Percentiles rank a stretch among this genome's conserved stretches.
Conservation (phyloP, 257 asterid genomes). For the Leonotis leonurus region DNA sequence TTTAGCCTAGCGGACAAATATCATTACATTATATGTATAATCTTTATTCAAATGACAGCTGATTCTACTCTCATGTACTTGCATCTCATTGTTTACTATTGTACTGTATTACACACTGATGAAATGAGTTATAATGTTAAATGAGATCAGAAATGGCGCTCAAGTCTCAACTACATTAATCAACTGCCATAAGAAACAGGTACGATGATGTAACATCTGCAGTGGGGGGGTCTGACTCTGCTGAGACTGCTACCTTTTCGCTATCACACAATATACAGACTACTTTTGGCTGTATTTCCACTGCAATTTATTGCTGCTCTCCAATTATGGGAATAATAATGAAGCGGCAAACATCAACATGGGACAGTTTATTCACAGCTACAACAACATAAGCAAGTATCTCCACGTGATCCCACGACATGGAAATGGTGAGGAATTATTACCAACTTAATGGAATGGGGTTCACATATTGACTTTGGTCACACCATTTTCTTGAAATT, state of each 20-base stretch:
- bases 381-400: not conserved
- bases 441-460: constrained; percentile 14
- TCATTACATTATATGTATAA: too few species aligned
- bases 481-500: not conserved
- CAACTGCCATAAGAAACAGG: constrained; percentile 23
- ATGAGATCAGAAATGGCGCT: too few species aligned
- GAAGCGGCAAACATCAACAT: constrained; percentile 1
- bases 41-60: not conserved
- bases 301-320: not conserved
- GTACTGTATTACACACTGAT: not conserved
- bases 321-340: constrained; percentile 13
- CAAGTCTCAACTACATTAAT: constrained; percentile 19
- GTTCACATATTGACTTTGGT: too few species aligned
- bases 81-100: too few species aligned
- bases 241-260: too few species aligned
- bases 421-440: constrained; percentile 8
- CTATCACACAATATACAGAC: not conserved
- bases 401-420: too few species aligned
- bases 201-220: too few species aligned
- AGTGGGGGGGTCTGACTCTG: too few species aligned
- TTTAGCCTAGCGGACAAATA: too few species aligned
- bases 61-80: too few species aligned
- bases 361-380: constrained; percentile 7
- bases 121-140: not conserved
- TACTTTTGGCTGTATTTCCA: not conserved